These are phyloP conservation scores for Picea sitchensis DNA, from an alignment of 75 land plant genomes.

Conservation along the genomic window DNA sequence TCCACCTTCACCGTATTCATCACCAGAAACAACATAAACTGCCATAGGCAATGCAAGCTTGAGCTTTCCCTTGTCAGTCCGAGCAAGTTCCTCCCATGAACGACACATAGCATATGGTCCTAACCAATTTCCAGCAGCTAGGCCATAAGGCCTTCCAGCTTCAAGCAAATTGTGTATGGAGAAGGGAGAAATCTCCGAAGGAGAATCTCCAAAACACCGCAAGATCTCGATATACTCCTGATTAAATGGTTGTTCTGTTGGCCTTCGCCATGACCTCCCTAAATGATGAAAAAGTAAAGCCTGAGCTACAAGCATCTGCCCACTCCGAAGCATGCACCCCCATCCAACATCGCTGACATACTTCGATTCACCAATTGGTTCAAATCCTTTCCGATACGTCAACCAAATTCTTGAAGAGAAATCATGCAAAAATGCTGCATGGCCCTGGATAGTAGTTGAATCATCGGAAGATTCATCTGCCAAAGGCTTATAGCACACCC, in stretches of 20 bases:
- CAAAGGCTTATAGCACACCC: conserved; percentile 58
- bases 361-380: conserved; percentile 58
- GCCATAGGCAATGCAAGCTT: conserved; percentile 57
- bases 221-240: conserved; percentile 75
- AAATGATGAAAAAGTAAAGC: conserved; percentile 76
- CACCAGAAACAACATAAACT: conserved; percentile 90
- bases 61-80: conserved; percentile 23
- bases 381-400: conserved; percentile 80
- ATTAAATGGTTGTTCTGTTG: conserved; percentile 47
- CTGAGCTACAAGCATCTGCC: conserved; percentile 99
- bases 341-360: conserved; percentile 78
- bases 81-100: conserved; percentile 74
- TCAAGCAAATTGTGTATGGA: conserved; percentile 88
- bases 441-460: conserved; percentile 12
- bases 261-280: conserved; percentile 81
- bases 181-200: conserved; percentile 59
- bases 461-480: conserved; percentile 25
- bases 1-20: conserved; percentile 94
- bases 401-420: conserved; percentile 84
- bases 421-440: conserved; percentile 62
- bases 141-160: conserved; percentile 78
- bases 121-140: conserved; percentile 91
- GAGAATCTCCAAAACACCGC: conserved; percentile 88
- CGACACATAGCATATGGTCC: conserved; percentile 98
- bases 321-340: conserved; percentile 99